These are phyloP conservation scores for Neodidymelliopsis sp. DNA, from an alignment of 2,329 filamentous ascomycete species.

Conservation along the genomic window DNA sequence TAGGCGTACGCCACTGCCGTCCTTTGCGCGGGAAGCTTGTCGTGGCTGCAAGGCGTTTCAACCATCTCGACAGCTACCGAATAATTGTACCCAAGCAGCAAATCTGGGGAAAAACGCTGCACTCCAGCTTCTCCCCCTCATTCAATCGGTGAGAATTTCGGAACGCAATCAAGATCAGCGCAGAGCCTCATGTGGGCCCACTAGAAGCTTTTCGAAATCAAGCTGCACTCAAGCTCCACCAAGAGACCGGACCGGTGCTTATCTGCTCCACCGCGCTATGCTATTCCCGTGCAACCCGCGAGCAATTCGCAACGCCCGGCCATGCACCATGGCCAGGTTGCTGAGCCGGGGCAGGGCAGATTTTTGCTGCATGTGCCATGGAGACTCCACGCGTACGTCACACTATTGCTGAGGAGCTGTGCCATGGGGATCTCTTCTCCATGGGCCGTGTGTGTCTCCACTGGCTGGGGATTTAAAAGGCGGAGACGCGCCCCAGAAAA, in stretches of 20 bases:
- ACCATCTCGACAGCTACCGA: not conserved
- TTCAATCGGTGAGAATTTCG: slow-evolving; percentile 28
- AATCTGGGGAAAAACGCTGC: slow-evolving; percentile 9
- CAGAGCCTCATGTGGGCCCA: slow-evolving; percentile 40
- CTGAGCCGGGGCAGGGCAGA: slow-evolving; percentile 24
- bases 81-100: not conserved
- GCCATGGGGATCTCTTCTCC: slow-evolving; percentile 38
- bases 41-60: not conserved
- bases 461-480: slow-evolving; percentile 37
- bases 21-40: slow-evolving; percentile 12
- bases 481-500: slow-evolving; percentile 20
- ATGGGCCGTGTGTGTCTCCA: slow-evolving; percentile 29
- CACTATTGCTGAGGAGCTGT: slow-evolving; percentile 12
- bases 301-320: slow-evolving; percentile 28
- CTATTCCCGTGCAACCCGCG: slow-evolving; percentile 20
- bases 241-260: slow-evolving; percentile 35
- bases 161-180: slow-evolving; percentile 21
- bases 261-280: slow-evolving; percentile 26
- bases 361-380: slow-evolving; percentile 25
- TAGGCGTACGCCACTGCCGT: slow-evolving; percentile 23
- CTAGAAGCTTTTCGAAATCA: slow-evolving; percentile 40
- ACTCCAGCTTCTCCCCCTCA: slow-evolving; percentile 10
- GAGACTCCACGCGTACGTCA: slow-evolving; percentile 20
- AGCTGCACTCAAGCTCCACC: slow-evolving; percentile 38
- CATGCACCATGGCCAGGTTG: slow-evolving; percentile 22